Evolutionary conservation across 345 rosid genomes (phyloP), one percentile per base, ranked within the genome.

Genomic region (Arabis hirsuta): DNA sequence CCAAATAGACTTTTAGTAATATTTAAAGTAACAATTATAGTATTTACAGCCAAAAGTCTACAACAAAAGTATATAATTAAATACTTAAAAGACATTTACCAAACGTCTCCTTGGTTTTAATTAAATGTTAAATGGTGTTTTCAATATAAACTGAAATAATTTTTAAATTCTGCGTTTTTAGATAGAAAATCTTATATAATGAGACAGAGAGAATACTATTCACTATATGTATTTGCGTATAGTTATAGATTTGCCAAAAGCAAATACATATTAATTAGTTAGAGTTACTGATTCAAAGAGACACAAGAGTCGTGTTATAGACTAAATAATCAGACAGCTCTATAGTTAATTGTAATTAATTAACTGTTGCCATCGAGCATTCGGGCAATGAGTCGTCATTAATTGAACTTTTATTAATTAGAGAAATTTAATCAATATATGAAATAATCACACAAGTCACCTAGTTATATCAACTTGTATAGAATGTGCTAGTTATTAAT

Each of bases 361-460:
- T 63, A 22, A 13, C 47, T 10, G 26, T 51, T 36, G 48, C 70
- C 58, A 65, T 65, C 70, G 24, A 65, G 7, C 58, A 51, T 48
- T 65, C 48, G 48, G 38, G 70, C 48, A 65, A 65, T 36, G 58
- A 65, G 58, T 65, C 57, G 57, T 64, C 58, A 65, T 65, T 24
- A 38, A 13, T 9, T 51, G 59, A 62, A 65, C 12, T 51, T 46
- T 63, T 63, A 42, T 62, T 41, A 22, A 4, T 13, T 12, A 34
- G 24, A 14, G 6, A 36, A 32, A 2, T 27, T 12, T 29, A 32
- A 34, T 43, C 13, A 61, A 3, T 61, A 7, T 6, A 13, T 6
- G 29, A 34, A n/a, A 36, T 58, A 58, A 58, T 38, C 14, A 41
- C 44, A 44, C 52, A 42, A 43, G 53, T 14, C 44, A 42, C 66